Percentiles rank a stretch among this genome's conserved stretches.
phyloP scores from a whole-genome alignment of 148 eudicot species.

The Tetragonia tetragonoides region DNA sequence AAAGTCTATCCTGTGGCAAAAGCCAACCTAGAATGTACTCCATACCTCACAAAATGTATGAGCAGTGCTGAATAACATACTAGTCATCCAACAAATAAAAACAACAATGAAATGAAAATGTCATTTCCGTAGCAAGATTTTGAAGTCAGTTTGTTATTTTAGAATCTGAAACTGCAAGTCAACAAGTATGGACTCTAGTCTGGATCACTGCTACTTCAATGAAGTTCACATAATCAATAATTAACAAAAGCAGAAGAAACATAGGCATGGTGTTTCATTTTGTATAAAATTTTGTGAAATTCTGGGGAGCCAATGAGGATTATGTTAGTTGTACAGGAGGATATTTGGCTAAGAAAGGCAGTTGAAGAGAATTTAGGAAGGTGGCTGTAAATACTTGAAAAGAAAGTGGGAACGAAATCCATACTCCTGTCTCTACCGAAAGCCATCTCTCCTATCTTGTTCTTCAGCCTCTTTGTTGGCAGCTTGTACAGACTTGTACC shows the following conservation, averaged over 20 bases:
- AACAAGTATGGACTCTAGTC: too few species aligned
- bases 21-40: background rate
- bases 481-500: constrained; percentile 90
- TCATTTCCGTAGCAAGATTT: too few species aligned
- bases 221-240: too few species aligned
- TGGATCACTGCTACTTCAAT: too few species aligned
- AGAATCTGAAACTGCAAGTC: too few species aligned
- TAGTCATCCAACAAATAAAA: too few species aligned
- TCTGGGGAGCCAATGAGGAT: background rate
- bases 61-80: too few species aligned
- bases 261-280: background rate
- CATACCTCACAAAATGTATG: background rate
- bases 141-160: too few species aligned
- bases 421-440: constrained; percentile 19
- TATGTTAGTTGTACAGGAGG: background rate
- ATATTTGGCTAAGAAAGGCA: background rate
- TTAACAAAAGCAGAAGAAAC: background rate
- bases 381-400: background rate
- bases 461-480: constrained; percentile 98
- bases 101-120: too few species aligned
- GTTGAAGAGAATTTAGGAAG: constrained; percentile 1
- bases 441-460: constrained; percentile 87
- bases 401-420: background rate
- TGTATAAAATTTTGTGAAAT: background rate
- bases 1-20: too few species aligned